Base-by-base conservation (phyloP, 2,329 filamentous ascomycete species). In the Stagonosporopsis rhizophila region DNA sequence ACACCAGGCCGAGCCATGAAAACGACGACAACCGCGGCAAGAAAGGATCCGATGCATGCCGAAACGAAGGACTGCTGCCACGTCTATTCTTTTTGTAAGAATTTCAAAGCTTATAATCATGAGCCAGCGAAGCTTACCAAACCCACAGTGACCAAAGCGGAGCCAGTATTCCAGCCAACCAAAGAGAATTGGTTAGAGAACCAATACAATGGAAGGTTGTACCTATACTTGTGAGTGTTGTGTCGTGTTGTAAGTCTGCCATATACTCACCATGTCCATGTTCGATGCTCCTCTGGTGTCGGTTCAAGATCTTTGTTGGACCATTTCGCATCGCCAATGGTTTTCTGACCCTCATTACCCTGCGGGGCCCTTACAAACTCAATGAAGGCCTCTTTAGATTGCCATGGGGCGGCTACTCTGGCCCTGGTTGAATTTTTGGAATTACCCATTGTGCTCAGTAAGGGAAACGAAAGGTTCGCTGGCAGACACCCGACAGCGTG, bases 301-400 rank as follows among this genome's bases (percentile, higher is more conserved):
- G 66, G 66, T 37, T 67, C 64, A 14, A 69, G 59, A 55, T 69
- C 66, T 54, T 64, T 67, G 37, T 69, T 69, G 2, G 63, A 66
- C 66, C 64, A 69, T 59, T 32, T 63, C 32, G 60, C 39, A 32
- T 67, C 56, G 2, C 65, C 64, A 25, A 66, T 53, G 5, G 56
- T 51, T 12, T 40, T 34, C 3, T 59, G 57, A 3, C 59, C 62
- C 6, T 65, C 58, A 17, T 60, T 58, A 11, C 50, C 47, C n/a
- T 62, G 50, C 6, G 62, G 60, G 15, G 64, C 52, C 27, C 56
- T 57, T 12, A 67, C 22, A 28, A 58, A 58, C 2, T 63, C 56
- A 8, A 68, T 30, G 38, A 68, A 66, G 2, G 64, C 66, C 14
- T 58, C 61, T 19, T 59, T 67, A 7, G 66, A 68, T 8, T 44